These are phyloP conservation scores for Nothophytophthora sp. DNA, from an alignment of 352 stramenopile species.

Conservation along the genomic window DNA sequence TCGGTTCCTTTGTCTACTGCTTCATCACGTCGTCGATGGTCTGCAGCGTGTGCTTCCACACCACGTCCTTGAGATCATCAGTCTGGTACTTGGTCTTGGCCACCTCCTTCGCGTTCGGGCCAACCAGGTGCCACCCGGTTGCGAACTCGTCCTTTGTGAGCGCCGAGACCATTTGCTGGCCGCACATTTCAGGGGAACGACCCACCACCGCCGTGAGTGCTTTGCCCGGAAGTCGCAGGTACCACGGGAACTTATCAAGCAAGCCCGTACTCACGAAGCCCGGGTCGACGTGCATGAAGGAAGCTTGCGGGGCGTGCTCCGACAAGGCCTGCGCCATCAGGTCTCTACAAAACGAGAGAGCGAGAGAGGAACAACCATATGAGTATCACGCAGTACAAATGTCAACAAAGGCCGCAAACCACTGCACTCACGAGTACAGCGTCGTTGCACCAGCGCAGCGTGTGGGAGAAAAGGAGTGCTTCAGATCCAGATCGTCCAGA, in stretches of 20 bases:
- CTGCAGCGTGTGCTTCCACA: conserved; percentile 29
- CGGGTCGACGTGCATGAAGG: conserved; percentile 35
- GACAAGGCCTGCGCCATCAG: conserved; percentile 30
- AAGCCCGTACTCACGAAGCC: conserved; percentile 30
- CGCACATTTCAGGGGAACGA: conserved; percentile 23
- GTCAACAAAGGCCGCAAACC: background rate
- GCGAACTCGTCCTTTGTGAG: conserved; percentile 24
- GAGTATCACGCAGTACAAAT: background rate
- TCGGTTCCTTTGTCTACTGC: too few relatives aligned
- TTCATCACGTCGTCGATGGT: conserved; percentile 25
- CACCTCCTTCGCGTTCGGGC: conserved; percentile 14
- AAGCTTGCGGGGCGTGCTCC: conserved; percentile 24
- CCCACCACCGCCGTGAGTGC: conserved; percentile 20
- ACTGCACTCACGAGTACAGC: conserved; percentile 28
- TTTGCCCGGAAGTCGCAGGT: conserved; percentile 19
- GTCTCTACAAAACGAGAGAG: conserved; percentile 7
- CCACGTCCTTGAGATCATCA: conserved; percentile 20
- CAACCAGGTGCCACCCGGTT: conserved; percentile 24
- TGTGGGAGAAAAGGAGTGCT: conserved; percentile 26
- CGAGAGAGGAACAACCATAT: background rate
- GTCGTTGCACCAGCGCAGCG: conserved; percentile 24
- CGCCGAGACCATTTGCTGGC: conserved; percentile 20
- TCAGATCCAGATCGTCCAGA: conserved; percentile 31
- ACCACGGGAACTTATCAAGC: conserved; percentile 24
- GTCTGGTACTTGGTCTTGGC: conserved; percentile 29